Evolutionary conservation across 1,139 yeast species (phyloP), one percentile per base, ranked within the genome.

Genomic region (Candida neerlandica): DNA sequence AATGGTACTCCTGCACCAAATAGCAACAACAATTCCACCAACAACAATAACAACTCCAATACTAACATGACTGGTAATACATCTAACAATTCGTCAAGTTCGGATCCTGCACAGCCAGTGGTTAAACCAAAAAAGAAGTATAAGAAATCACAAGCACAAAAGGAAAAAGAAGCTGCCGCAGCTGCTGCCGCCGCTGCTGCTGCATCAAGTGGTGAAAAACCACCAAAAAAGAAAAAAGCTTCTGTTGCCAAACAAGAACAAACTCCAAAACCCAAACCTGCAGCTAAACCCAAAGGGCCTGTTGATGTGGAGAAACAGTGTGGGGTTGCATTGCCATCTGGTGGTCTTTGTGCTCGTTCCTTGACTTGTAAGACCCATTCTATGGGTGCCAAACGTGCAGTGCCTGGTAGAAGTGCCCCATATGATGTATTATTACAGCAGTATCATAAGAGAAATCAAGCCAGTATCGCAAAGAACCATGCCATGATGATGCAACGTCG

Each of bases 311-410:
- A 94, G 64, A 86, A 82, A 56, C 98, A 94, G 67, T 94, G 99
- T 76, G 99, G 99, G 66, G 99, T 94, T 6, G 89, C 92, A 2
- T 70, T 94, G 52, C 91, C 97, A 0, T 86, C 86, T 54, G 98
- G 98, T 10, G 96, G 96, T 0, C 84, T 84, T 60, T 94, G 99
- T 76, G 97, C 97, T 5, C 79, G 99, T 49, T 90, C 97, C 0
- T 75, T 94, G 54, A 94, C 99, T 0, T 94, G 99, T 77, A 94
- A 94, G 65, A 91, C 98, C 0, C 99, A 94, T 67, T 89, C 97
- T 0, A 92, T 94, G 97, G 97, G 97, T 26, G 96, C 97, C 21
- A 94, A 94, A 62, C 81, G 99, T 59, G 94, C 97, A 1, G 99
- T 94, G 21, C 84, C 84, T 29, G 99, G 99, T 5, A 79, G 99